Evolutionary conservation across 192 early-diverging fungal species (phyloP).

Genomic region (Diversispora epigaea): DNA sequence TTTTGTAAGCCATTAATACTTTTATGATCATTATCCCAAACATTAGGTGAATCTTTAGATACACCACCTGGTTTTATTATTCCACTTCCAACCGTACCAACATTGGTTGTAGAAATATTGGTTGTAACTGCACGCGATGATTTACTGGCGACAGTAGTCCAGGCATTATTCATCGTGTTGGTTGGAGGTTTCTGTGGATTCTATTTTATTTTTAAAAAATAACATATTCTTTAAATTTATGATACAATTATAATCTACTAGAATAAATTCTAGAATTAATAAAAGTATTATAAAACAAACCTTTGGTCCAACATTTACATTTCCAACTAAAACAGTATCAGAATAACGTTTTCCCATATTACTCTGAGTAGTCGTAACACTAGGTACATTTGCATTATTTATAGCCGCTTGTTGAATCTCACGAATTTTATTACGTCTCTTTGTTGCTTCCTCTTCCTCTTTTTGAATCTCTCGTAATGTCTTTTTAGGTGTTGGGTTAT

Average conservation of each 20-base stretch:
- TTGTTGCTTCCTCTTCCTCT: constrained; percentile 55
- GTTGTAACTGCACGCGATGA: constrained; percentile 7
- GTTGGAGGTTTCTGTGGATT: constrained; percentile 17
- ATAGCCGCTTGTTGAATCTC: constrained; percentile 40
- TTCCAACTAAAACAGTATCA: constrained; percentile 39
- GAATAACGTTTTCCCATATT: constrained; percentile 45
- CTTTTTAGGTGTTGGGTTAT: constrained; percentile 49
- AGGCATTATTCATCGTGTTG: constrained; percentile 27
- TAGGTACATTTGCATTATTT: constrained; percentile 26
- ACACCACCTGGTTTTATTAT: neutral
- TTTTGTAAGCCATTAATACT: neutral
- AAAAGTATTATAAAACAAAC: neutral
- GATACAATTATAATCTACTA: neutral
- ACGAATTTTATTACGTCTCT: constrained; percentile 40
- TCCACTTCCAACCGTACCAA: neutral
- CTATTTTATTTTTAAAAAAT: neutral
- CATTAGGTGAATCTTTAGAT: neutral
- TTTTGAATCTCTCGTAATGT: constrained; percentile 58
- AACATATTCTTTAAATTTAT: neutral
- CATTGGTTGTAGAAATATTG: constrained; percentile 4
- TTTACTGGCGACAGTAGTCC: constrained; percentile 42
- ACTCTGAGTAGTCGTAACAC: constrained; percentile 29
- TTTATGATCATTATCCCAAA: constrained; percentile 16
- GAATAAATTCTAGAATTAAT: neutral
- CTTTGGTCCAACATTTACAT: constrained; percentile 29